Conservation (phyloP, 2,329 filamentous ascomycete genomes). For the Ascochyta pisi region DNA sequence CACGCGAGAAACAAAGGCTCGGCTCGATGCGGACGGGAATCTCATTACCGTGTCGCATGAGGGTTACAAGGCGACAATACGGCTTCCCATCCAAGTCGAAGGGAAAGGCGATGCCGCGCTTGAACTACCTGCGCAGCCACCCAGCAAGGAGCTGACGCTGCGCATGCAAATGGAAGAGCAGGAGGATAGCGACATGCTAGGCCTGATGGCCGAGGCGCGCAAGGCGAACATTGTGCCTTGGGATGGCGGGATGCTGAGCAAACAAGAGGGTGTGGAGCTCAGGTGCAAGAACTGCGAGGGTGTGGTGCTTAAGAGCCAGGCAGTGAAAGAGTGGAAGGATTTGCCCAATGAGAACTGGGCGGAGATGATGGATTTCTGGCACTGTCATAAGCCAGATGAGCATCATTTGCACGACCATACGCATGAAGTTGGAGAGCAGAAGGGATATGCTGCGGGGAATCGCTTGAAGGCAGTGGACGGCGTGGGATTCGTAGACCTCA, state of each 20-base stretch:
- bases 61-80: slow-evolving; percentile 52
- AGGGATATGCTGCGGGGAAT: slow-evolving; percentile 85
- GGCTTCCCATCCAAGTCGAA: slow-evolving; percentile 56
- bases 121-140: slow-evolving; percentile 56
- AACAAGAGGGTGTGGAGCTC: slow-evolving; percentile 27
- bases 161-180: slow-evolving; percentile 60
- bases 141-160: slow-evolving; percentile 60
- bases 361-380: slow-evolving; percentile 99
- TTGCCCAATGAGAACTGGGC: slow-evolving; percentile 97
- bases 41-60: slow-evolving; percentile 56
- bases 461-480: slow-evolving; percentile 70
- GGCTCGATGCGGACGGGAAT: slow-evolving; percentile 54
- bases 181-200: slow-evolving; percentile 40
- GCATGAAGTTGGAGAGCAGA: slow-evolving; percentile 40
- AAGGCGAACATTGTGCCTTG: slow-evolving; percentile 52
- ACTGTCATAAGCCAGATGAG: slow-evolving; percentile 88
- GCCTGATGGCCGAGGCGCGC: slow-evolving; percentile 39
- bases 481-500: slow-evolving; percentile 80
- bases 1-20: slow-evolving; percentile 52
- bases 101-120: slow-evolving; percentile 55
- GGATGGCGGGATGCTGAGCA: slow-evolving; percentile 48
- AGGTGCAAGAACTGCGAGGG: slow-evolving; percentile 37
- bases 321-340: slow-evolving; percentile 76
- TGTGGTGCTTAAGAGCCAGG: slow-evolving; percentile 25
- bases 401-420: slow-evolving; percentile 62